Evolutionary conservation across 225 moss, liverwort and hornwort genomes (phyloP).

Genomic region (Bryoerythrophyllum caledonicum): DNA sequence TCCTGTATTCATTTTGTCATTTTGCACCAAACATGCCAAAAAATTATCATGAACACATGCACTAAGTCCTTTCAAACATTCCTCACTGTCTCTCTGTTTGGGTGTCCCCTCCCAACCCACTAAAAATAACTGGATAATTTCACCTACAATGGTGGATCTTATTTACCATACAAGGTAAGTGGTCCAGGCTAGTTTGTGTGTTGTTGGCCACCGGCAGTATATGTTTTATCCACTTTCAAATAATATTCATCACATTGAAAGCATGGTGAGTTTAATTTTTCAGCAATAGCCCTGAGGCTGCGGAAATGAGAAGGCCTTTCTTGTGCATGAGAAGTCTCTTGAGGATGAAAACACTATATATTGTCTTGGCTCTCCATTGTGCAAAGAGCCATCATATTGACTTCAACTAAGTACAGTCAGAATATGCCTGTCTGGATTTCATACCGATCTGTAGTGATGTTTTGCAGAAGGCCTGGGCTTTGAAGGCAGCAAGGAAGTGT

Average conservation of each 20-base stretch:
- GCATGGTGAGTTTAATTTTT: background rate
- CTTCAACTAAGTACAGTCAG: background rate
- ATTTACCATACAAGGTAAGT: too few species aligned
- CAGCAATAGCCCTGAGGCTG: background rate
- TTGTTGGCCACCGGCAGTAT: background rate
- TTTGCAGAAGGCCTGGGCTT: background rate
- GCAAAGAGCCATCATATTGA: conserved; percentile 10
- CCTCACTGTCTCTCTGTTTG: background rate
- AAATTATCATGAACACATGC: too few species aligned
- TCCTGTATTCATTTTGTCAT: too few species aligned
- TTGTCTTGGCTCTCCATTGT: background rate
- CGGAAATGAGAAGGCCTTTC: background rate
- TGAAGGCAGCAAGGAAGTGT: background rate
- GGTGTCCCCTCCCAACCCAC: background rate
- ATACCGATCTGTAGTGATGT: background rate
- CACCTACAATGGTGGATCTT: too few species aligned
- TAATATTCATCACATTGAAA: background rate
- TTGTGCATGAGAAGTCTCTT: too few species aligned
- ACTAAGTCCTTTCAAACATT: background rate
- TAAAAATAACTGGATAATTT: too few species aligned
- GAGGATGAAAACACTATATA: too few species aligned
- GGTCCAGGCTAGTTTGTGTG: background rate
- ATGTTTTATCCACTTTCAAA: background rate
- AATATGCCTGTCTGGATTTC: background rate
- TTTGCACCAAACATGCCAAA: too few species aligned